Evolutionary conservation across 441 rosid species (phyloP), one percentile per base, ranked within the genome.

Genomic region (Gossypium schwendimanii): DNA sequence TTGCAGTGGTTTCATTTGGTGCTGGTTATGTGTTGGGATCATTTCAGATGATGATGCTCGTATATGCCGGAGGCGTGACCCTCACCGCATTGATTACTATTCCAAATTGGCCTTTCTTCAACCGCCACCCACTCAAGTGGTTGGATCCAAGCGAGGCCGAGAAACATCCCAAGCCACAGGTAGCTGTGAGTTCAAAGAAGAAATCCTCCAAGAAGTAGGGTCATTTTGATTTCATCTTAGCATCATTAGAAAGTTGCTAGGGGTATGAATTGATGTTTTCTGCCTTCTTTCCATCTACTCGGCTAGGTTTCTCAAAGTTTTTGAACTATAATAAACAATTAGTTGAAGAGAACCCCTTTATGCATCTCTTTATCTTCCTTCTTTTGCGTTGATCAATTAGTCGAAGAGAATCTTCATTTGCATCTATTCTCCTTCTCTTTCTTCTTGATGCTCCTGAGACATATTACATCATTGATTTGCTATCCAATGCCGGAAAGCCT

Each of bases 21-120:
- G 65, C 78, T 0, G 96, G 98, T 12, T 88, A 86, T 52, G 3
- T 78, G 0, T 74, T 80, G 75, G 89, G 81, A 15, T 91, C 99
- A 21, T 95, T 93, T 78, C 93, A 83, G 78, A 74, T 70, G 78
- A 91, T 93, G 99, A 82, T 86, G 63, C 58, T 88, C 62, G 73
- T 89, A 11, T 93, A 91, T 14, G 94, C 94, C 0, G 92, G 89
- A 3, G 99, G 98, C 0, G 95, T 90, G 69, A 79, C 79, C 11
- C 76, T 92, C 52, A 90, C 97, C 74, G 74, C 89, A 3, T 33
- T 95, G 85, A 64, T 89, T 47, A 90, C 96, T 0, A 77, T 95
- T 76, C 99, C 99, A 0, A 89, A 87, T 78, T 95, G 98, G 98
- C 97, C 95, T 2, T 87, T 83, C 83, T 95, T 85, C 80, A 91